These are phyloP conservation scores for Orbilia brochopaga DNA, from an alignment of 2,329 filamentous ascomycete genomes.

Conservation along the genomic window DNA sequence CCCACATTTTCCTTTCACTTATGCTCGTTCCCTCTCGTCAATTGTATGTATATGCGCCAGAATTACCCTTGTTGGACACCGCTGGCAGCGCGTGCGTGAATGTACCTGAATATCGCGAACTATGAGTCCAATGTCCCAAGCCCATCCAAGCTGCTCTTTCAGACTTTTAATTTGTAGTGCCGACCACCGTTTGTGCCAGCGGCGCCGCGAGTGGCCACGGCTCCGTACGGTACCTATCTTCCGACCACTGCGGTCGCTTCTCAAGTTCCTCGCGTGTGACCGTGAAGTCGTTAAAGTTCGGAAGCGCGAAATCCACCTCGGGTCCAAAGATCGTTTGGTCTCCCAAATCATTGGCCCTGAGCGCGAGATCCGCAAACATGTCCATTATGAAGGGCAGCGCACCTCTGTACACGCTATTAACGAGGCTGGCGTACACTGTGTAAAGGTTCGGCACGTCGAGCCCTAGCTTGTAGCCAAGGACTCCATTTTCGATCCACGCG, in stretches of 20 bases:
- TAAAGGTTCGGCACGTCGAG: slow-evolving; percentile 18
- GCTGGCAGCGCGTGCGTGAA: too few species aligned
- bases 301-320: slow-evolving; percentile 19
- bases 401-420: slow-evolving; percentile 10
- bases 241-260: slow-evolving; percentile 34
- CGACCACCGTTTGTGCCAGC: neutral
- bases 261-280: neutral
- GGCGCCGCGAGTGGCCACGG: slow-evolving; percentile 14
- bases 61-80: too few species aligned
- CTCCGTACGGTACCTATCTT: slow-evolving; percentile 14
- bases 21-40: too few species aligned
- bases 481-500: neutral
- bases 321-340: slow-evolving; percentile 2
- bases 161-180: too few species aligned
- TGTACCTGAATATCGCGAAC: too few species aligned
- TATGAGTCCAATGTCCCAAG: too few species aligned
- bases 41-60: too few species aligned
- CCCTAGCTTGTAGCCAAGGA: neutral
- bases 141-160: too few species aligned
- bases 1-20: too few species aligned
- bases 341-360: slow-evolving; percentile 19
- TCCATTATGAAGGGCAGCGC: slow-evolving; percentile 34
- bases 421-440: slow-evolving; percentile 6
- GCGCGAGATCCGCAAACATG: slow-evolving; percentile 35
- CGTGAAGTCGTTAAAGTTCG: neutral